Conservation (phyloP, 176 grass and related monocot species). For the Lolium perenne region DNA sequence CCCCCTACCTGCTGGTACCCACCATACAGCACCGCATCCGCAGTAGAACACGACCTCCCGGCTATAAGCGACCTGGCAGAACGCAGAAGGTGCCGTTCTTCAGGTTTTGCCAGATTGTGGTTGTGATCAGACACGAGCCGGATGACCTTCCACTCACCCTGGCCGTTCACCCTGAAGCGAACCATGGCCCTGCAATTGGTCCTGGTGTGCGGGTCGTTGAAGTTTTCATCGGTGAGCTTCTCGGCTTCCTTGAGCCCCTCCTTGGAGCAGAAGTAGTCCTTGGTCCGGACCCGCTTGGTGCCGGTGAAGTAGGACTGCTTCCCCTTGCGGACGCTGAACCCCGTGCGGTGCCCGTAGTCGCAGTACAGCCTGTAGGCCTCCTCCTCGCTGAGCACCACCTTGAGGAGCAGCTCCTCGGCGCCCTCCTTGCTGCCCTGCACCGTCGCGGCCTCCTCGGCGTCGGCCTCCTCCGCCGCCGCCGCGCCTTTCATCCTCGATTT, state of each 20-base stretch:
- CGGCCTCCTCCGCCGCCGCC: constrained; percentile 36
- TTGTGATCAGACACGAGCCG: constrained; percentile 77
- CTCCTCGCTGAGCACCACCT: constrained; percentile 73
- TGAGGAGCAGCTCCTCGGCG: constrained; percentile 58
- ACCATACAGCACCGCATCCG: constrained; percentile 58
- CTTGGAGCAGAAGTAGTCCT: constrained; percentile 93
- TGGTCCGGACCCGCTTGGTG: constrained; percentile 78
- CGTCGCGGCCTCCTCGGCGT: constrained; percentile 40
- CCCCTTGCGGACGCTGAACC: constrained; percentile 83
- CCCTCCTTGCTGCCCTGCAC: constrained; percentile 57
- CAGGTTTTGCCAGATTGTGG: constrained; percentile 71
- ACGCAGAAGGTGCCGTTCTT: constrained; percentile 75
- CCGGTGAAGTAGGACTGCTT: constrained; percentile 88
- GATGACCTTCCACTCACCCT: constrained; percentile 74
- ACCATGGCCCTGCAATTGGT: constrained; percentile 89
- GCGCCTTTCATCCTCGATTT: constrained; percentile 19
- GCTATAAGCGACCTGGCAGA: constrained; percentile 80
- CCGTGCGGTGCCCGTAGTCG: constrained; percentile 81
- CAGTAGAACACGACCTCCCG: constrained; percentile 53
- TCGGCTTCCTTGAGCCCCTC: constrained; percentile 80
- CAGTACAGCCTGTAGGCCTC: constrained; percentile 82
- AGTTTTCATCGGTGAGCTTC: constrained; percentile 63
- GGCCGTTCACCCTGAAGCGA: constrained; percentile 66
- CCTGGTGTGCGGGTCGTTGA: constrained; percentile 75
- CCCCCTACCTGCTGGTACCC: constrained; percentile 57